Conservation (phyloP, 164 flowering plant genomes). For the Magnolia officinalis region DNA sequence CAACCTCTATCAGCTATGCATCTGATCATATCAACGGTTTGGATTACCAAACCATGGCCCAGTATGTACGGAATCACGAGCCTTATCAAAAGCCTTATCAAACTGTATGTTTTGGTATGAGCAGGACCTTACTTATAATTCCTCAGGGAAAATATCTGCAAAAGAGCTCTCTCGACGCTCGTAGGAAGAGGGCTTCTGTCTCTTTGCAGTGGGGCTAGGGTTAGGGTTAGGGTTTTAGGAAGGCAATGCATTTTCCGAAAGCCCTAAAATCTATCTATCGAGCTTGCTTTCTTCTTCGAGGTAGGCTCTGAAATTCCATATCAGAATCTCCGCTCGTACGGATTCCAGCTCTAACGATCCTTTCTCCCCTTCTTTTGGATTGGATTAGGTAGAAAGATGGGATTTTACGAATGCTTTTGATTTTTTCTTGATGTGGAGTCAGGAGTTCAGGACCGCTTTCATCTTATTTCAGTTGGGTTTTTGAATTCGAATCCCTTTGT, state of each 20-base stretch:
- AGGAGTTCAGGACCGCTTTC: not conserved
- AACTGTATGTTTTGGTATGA: too few relatives aligned
- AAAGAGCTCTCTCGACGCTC: too few relatives aligned
- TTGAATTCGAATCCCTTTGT: not conserved
- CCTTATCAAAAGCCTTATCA: too few relatives aligned
- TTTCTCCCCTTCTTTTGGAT: not conserved
- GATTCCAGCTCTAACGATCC: not conserved
- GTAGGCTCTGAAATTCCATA: not conserved
- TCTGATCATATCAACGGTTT: too few relatives aligned
- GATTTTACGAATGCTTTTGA: not conserved
- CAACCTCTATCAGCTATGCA: too few relatives aligned
- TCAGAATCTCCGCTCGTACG: not conserved
- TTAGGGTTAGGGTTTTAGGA: constrained; percentile 12
- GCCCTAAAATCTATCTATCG: not conserved
- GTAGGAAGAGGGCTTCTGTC: not conserved
- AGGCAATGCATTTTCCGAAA: not conserved
- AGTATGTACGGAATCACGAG: too few relatives aligned
- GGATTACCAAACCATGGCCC: too few relatives aligned
- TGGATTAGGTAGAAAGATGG: not conserved
- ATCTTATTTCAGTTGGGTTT: not conserved
- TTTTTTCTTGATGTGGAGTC: not conserved
- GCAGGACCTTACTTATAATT: too few relatives aligned
- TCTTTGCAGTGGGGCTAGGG: too few relatives aligned
- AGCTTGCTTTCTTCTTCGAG: not conserved
- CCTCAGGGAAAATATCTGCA: too few relatives aligned